These are phyloP conservation scores for Gnetum montanum DNA, from an alignment of 75 land plant species.

Conservation along the genomic window DNA sequence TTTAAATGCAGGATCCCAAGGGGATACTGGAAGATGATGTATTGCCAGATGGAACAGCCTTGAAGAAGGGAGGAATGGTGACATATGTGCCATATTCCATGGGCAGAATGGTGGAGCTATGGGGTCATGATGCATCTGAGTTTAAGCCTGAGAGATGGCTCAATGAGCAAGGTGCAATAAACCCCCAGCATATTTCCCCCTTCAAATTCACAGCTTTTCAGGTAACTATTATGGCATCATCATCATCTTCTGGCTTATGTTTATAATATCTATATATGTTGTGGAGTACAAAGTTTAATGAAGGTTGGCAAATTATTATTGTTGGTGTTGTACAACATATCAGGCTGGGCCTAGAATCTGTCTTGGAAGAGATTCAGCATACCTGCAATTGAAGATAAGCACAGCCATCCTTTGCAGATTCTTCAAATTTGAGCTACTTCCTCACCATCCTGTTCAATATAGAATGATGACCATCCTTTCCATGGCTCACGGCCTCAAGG, in stretches of 20 bases:
- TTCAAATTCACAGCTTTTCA: constrained; percentile 94
- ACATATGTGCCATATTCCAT: constrained; percentile 75
- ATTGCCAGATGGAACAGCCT: constrained; percentile 78
- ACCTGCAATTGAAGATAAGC: constrained; percentile 93
- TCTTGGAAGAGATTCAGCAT: constrained; percentile 89
- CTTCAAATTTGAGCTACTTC: constrained; percentile 44
- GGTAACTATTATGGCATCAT: constrained; percentile 11
- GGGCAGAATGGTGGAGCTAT: constrained; percentile 80
- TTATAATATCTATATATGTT: background rate
- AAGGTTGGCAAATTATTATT: background rate
- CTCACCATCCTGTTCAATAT: constrained; percentile 50
- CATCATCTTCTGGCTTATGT: background rate
- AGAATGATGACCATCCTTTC: constrained; percentile 82
- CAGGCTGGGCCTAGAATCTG: constrained; percentile 93
- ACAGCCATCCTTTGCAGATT: constrained; percentile 65
- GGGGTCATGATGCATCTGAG: constrained; percentile 75
- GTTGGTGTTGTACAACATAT: background rate
- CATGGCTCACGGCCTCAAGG: constrained; percentile 65
- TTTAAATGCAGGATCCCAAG: constrained; percentile 62
- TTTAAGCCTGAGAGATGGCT: constrained; percentile 87
- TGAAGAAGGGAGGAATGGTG: constrained; percentile 70
- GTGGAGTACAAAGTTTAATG: background rate
- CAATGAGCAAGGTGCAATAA: constrained; percentile 38
- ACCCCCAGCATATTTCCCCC: constrained; percentile 67
- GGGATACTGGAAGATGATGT: constrained; percentile 66